These are phyloP conservation scores for Naegleria lovaniensis DNA, from an alignment of 208 protist genomes.

Conservation along the genomic window DNA sequence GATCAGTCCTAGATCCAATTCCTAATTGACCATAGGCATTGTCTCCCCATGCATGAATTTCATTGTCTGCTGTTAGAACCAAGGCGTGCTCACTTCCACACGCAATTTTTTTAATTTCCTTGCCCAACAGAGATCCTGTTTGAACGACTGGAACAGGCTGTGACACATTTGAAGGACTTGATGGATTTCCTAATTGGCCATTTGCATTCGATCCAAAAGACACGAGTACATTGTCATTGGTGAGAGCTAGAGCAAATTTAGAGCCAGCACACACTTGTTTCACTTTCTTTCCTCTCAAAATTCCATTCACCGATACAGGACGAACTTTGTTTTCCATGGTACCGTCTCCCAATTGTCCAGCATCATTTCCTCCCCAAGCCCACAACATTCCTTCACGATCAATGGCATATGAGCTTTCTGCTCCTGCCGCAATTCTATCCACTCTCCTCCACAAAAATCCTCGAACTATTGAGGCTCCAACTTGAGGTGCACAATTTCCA, in stretches of 20 bases:
- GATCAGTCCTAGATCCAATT: not conserved
- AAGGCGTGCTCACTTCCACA: not conserved
- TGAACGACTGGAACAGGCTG: not conserved
- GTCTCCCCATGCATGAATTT: not conserved
- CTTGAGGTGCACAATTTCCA: not conserved
- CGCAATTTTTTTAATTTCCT: not conserved
- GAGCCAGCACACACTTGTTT: not conserved
- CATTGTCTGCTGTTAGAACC: not conserved
- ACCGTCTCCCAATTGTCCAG: constrained; percentile 24
- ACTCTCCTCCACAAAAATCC: not conserved
- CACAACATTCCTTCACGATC: constrained; percentile 1
- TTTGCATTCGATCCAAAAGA: not conserved
- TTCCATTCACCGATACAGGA: constrained; percentile 22
- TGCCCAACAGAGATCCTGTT: not conserved
- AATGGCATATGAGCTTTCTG: constrained; percentile 14
- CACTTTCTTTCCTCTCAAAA: not conserved
- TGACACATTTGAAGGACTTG: too few relatives aligned
- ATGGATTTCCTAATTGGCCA: not conserved
- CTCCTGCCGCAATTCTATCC: constrained; percentile 24
- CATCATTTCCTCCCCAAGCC: constrained; percentile 12
- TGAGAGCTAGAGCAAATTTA: not conserved
- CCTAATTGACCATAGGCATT: not conserved
- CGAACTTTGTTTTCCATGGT: constrained; percentile 24
- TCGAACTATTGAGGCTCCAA: not conserved
- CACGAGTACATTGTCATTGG: not conserved